Conservation (phyloP, 2,329 filamentous ascomycete species). For the Apiospora pterosperma region DNA sequence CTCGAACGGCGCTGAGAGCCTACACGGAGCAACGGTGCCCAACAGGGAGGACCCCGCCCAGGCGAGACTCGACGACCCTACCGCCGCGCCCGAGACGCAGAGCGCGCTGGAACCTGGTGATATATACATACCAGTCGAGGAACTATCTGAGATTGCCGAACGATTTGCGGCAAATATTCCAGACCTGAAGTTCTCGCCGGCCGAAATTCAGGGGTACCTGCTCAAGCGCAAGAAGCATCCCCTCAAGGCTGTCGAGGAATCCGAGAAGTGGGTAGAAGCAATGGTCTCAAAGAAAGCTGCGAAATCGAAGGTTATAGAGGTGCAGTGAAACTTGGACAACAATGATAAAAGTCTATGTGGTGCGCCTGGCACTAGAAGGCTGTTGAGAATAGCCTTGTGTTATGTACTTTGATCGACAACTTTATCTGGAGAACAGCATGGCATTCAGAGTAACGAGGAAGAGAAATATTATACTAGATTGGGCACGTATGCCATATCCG, state of each 20-base stretch:
- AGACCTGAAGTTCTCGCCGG: slow-evolving; percentile 38
- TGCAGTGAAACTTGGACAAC: slow-evolving; percentile 33
- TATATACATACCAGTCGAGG: slow-evolving; percentile 32
- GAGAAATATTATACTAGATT: too few relatives aligned
- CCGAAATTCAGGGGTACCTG: slow-evolving; percentile 63
- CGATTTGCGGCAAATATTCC: slow-evolving; percentile 49
- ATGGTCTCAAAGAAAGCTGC: slow-evolving; percentile 47
- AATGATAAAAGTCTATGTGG: background rate
- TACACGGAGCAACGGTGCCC: background rate
- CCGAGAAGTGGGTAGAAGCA: slow-evolving; percentile 50
- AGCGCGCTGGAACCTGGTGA: slow-evolving; percentile 18
- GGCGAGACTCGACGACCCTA: background rate
- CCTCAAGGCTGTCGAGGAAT: slow-evolving; percentile 49
- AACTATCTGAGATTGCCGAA: slow-evolving; percentile 41
- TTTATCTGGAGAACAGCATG: too few relatives aligned
- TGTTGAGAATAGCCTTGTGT: background rate
- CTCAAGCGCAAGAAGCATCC: slow-evolving; percentile 60
- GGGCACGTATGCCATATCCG: too few relatives aligned
- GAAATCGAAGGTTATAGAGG: slow-evolving; percentile 44
- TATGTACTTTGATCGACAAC: background rate
- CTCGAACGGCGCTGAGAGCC: slow-evolving; percentile 2
- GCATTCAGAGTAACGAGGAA: too few relatives aligned
- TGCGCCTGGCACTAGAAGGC: background rate
- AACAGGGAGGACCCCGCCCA: background rate
- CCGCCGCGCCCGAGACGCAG: slow-evolving; percentile 12